Conservation (phyloP, 164 flowering plant species). For the Magnolia kwangsiensis region DNA sequence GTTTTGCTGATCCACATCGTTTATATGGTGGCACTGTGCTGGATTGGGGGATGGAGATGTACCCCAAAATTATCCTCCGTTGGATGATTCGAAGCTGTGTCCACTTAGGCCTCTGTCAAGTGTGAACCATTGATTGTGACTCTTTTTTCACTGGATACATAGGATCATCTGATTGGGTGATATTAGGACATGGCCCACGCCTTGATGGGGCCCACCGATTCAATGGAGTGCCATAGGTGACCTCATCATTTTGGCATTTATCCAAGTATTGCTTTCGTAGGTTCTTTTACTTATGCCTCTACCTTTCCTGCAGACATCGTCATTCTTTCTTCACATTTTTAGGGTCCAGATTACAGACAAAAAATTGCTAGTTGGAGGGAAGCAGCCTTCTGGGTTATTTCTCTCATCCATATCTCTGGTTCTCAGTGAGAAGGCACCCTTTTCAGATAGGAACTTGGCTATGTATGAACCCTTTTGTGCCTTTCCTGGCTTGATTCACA, state of each 20-base stretch:
- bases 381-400: conserved; percentile 72
- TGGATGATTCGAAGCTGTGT: too few relatives aligned
- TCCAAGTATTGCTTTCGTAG: not conserved
- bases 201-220: too few relatives aligned
- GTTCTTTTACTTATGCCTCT: conserved; percentile 2
- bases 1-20: too few relatives aligned
- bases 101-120: too few relatives aligned
- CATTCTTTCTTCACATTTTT: conserved; percentile 74
- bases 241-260: not conserved
- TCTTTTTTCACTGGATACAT: too few relatives aligned
- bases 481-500: not conserved
- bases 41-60: too few relatives aligned
- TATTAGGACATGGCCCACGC: too few relatives aligned
- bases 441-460: conserved; percentile 51
- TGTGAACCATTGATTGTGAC: too few relatives aligned
- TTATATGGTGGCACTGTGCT: too few relatives aligned
- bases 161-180: too few relatives aligned
- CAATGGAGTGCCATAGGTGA: too few relatives aligned
- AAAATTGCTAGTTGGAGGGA: conserved; percentile 75
- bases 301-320: conserved; percentile 72
- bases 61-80: too few relatives aligned
- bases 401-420: conserved; percentile 61
- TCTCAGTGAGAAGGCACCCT: conserved; percentile 78
- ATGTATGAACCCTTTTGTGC: conserved; percentile 43
- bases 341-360: conserved; percentile 74